These are phyloP conservation scores for Cyclotella distinguenda DNA, from an alignment of 108 stramenopile genomes.

Conservation along the genomic window DNA sequence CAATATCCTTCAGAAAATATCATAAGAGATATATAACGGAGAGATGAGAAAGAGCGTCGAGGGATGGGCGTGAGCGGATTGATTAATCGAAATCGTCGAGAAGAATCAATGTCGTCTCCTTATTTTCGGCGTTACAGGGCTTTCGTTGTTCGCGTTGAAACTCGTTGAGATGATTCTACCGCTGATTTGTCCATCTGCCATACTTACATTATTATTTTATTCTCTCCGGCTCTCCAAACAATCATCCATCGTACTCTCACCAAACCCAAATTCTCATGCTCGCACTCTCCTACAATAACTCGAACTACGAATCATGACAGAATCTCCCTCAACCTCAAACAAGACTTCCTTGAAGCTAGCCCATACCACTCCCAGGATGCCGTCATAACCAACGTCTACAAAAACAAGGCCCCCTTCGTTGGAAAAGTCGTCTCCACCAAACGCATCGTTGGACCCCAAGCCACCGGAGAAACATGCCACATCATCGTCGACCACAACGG, in stretches of 20 bases:
- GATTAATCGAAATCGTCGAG: no score
- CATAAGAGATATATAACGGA: no score
- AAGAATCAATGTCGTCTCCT: no score
- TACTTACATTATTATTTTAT: no score
- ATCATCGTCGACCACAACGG: slow-evolving; percentile 98
- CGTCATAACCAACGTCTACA: slow-evolving; percentile 92
- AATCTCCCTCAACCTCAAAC: slow-evolving; percentile 61
- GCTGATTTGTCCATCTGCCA: no score
- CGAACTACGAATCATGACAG: slow-evolving; percentile 13
- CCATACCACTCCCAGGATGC: slow-evolving; percentile 93
- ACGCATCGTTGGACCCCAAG: slow-evolving; percentile 96
- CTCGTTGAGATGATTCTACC: no score
- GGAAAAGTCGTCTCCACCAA: slow-evolving; percentile 96
- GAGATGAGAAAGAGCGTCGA: no score
- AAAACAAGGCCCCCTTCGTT: slow-evolving; percentile 96
- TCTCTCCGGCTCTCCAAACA: not conserved
- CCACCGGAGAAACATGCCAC: slow-evolving; percentile 97
- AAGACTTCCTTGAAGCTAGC: slow-evolving; percentile 95
- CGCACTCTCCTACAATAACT: not conserved
- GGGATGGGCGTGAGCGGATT: no score
- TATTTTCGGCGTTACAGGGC: no score
- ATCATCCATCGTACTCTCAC: not conserved
- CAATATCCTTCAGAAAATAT: no score
- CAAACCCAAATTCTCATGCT: not conserved
- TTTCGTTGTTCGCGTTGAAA: no score